Percentiles rank a stretch among this genome's conserved stretches.
phyloP scores from a whole-genome alignment of 2,329 filamentous ascomycete species.

The Colletotrichum orchidophilum region DNA sequence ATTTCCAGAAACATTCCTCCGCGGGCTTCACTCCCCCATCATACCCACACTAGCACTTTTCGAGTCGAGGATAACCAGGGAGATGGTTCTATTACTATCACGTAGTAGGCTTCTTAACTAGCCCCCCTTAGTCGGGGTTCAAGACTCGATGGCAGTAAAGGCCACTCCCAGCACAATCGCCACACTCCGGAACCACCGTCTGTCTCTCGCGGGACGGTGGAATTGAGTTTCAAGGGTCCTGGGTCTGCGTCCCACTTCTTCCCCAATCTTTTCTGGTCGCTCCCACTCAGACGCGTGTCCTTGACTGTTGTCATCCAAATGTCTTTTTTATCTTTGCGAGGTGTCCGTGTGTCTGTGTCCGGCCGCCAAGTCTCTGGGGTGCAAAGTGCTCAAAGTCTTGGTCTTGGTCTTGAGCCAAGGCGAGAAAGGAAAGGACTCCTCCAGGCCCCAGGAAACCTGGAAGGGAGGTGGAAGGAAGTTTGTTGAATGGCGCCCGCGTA shows the following conservation, averaged over 20 bases:
- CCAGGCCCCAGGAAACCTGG: neutral
- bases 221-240: constrained; percentile 34
- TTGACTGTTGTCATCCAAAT: constrained; percentile 30
- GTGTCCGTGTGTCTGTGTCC: neutral
- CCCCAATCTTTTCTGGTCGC: constrained; percentile 11
- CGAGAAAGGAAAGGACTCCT: neutral
- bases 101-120: too few relatives aligned
- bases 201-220: neutral
- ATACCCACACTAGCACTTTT: neutral
- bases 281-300: constrained; percentile 24
- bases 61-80: neutral
- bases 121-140: too few relatives aligned
- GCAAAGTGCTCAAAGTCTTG: neutral
- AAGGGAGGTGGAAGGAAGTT: neutral
- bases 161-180: neutral
- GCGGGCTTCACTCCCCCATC: neutral
- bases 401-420: neutral
- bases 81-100: neutral
- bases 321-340: neutral
- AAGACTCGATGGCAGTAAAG: neutral
- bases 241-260: constrained; percentile 25
- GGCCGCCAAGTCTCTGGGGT: neutral
- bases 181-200: neutral
- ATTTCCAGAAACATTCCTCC: constrained; percentile 29
- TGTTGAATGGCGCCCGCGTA: neutral